Percentiles rank a stretch among this genome's conserved stretches.
phyloP scores from a whole-genome alignment of 768 basidiomycete genomes.

The Leccinum sublutescens region DNA sequence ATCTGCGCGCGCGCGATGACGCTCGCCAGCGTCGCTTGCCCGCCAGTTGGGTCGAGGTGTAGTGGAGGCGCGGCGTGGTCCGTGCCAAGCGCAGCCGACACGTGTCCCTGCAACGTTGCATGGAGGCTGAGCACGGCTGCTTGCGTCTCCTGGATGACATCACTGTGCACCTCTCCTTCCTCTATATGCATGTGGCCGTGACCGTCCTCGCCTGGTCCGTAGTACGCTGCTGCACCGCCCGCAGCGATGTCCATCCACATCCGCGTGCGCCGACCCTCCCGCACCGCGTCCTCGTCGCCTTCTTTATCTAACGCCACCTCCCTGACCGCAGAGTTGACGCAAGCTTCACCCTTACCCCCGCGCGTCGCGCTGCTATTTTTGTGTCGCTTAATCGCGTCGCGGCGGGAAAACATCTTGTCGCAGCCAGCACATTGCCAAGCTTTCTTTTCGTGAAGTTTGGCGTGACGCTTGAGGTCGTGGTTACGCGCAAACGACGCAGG shows the following conservation, averaged over 20 bases:
- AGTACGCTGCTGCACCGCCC: constrained; percentile 22
- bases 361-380: constrained; percentile 57
- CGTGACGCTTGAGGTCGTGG: constrained; percentile 79
- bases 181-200: constrained; percentile 37
- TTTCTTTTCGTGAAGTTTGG: constrained; percentile 66
- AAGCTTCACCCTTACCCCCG: constrained; percentile 50
- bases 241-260: constrained; percentile 63
- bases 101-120: constrained; percentile 53
- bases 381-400: constrained; percentile 78
- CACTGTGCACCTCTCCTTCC: constrained; percentile 59
- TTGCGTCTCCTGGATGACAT: constrained; percentile 50
- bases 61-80: constrained; percentile 31
- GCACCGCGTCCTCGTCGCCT: constrained; percentile 36
- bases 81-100: constrained; percentile 53
- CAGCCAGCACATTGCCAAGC: constrained; percentile 77
- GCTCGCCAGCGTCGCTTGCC: constrained; percentile 69
- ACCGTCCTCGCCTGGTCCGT: background rate
- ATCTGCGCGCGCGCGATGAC: constrained; percentile 71
- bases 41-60: constrained; percentile 45
- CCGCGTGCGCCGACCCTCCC: constrained; percentile 60
- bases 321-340: constrained; percentile 55
- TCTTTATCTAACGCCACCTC: constrained; percentile 54
- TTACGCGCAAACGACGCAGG: constrained; percentile 77
- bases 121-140: constrained; percentile 54
- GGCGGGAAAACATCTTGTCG: constrained; percentile 69